Conservation (phyloP, 768 basidiomycete genomes). For the Mycena belliarum region DNA sequence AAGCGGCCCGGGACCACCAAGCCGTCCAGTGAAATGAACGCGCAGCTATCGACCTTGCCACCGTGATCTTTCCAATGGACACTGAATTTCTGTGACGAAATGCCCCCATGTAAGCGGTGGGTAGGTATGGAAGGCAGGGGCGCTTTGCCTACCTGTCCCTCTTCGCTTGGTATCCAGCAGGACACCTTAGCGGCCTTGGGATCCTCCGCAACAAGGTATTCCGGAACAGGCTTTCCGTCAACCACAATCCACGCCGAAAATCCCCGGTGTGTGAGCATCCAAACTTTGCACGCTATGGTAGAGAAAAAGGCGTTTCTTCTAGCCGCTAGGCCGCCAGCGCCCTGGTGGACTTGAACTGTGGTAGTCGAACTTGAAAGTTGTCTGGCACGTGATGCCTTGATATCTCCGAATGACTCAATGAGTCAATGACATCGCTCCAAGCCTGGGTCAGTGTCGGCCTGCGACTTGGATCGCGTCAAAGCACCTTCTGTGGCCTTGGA, state of each 20-base stretch:
- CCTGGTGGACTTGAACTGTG: not conserved
- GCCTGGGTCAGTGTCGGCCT: too few relatives aligned
- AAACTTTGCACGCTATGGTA: too few relatives aligned
- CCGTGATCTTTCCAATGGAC: constrained; percentile 70
- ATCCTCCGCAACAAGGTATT: constrained; percentile 59
- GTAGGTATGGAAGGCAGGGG: not conserved
- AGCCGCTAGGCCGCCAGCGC: too few relatives aligned
- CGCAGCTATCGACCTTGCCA: constrained; percentile 51
- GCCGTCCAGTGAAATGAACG: constrained; percentile 68
- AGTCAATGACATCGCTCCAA: too few relatives aligned
- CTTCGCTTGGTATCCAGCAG: constrained; percentile 69
- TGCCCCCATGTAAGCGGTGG: constrained; percentile 4
- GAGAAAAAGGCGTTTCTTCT: too few relatives aligned
- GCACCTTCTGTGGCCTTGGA: not conserved
- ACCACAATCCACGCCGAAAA: constrained; percentile 73
- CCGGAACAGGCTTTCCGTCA: constrained; percentile 48
- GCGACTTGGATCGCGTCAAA: too few relatives aligned
- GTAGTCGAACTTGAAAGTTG: too few relatives aligned
- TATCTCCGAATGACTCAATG: too few relatives aligned
- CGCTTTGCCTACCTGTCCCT: constrained; percentile 50
- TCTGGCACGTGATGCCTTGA: not conserved
- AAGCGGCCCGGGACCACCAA: constrained; percentile 63
- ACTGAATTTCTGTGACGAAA: constrained; percentile 46
- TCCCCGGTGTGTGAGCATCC: constrained; percentile 56
- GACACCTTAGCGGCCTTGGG: constrained; percentile 44